Conservation (phyloP, 805 yeast species). For the Saccharomycopsis sp. region DNA sequence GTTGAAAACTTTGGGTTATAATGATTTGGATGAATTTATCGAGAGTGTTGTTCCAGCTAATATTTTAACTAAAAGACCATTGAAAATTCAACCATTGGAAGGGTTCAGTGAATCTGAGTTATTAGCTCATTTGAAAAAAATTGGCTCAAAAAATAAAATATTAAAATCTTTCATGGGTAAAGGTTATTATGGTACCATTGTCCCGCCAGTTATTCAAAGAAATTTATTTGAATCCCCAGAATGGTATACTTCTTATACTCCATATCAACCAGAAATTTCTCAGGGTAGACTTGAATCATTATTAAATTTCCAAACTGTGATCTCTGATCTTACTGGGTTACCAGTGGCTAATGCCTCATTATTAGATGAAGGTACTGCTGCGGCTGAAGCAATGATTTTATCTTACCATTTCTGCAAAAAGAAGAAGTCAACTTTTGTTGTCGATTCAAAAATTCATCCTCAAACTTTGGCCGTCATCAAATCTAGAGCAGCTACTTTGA, state of each 20-base stretch:
- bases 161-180: conserved; percentile 80
- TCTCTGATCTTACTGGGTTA: conserved; percentile 86
- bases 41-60: conserved; percentile 68
- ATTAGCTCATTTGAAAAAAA: conserved; percentile 54
- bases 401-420: conserved; percentile 61
- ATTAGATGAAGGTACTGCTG: conserved; percentile 95
- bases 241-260: conserved; percentile 98
- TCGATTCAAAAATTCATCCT: conserved; percentile 71
- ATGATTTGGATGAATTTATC: conserved; percentile 65
- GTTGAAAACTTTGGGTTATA: conserved; percentile 59
- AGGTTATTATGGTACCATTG: conserved; percentile 85
- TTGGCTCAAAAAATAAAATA: conserved; percentile 67
- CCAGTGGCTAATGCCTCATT: conserved; percentile 93
- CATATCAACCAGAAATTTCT: conserved; percentile 96
- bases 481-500: conserved; percentile 72
- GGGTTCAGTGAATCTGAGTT: conserved; percentile 83
- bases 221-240: conserved; percentile 90
- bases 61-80: conserved; percentile 60
- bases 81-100: conserved; percentile 56
- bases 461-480: conserved; percentile 77
- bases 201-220: conserved; percentile 91
- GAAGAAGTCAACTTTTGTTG: conserved; percentile 61
- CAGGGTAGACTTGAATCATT: conserved; percentile 93
- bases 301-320: conserved; percentile 87
- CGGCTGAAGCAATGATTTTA: conserved; percentile 93